These are phyloP conservation scores for Oryza nivara DNA, from an alignment of 176 grass and related monocot species.

Conservation along the genomic window DNA sequence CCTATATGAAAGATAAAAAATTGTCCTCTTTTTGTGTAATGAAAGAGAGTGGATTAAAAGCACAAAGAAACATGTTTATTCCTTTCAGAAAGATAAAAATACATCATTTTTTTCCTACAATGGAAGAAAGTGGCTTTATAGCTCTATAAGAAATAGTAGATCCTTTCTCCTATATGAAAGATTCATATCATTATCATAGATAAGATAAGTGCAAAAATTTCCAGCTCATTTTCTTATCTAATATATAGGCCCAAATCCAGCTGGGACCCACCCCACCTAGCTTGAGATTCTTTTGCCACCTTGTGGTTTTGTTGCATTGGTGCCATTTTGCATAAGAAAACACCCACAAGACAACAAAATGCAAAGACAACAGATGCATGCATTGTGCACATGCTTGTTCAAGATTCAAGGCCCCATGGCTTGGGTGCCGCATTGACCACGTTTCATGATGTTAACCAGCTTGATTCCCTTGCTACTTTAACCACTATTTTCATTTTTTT, in stretches of 20 bases:
- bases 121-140: no score
- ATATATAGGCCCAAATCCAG: not conserved
- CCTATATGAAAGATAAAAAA: not conserved
- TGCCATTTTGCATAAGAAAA: not conserved
- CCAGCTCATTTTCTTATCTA: not conserved
- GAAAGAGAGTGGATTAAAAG: not conserved
- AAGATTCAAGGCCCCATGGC: not conserved
- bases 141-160: no score
- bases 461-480: not conserved
- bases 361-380: not conserved
- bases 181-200: not conserved
- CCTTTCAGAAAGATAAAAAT: not conserved
- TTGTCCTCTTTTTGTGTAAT: not conserved
- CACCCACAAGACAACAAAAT: conserved; percentile 9
- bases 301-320: not conserved
- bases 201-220: not conserved
- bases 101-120: no score
- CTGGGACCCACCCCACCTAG: not conserved
- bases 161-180: not conserved
- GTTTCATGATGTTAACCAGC: not conserved
- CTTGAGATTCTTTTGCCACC: not conserved
- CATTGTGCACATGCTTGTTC: not conserved
- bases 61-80: not conserved
- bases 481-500: not conserved
- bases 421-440: not conserved